Conservation (phyloP, 1,284 basidiomycete species). For the Singerocomus inundabilis region DNA sequence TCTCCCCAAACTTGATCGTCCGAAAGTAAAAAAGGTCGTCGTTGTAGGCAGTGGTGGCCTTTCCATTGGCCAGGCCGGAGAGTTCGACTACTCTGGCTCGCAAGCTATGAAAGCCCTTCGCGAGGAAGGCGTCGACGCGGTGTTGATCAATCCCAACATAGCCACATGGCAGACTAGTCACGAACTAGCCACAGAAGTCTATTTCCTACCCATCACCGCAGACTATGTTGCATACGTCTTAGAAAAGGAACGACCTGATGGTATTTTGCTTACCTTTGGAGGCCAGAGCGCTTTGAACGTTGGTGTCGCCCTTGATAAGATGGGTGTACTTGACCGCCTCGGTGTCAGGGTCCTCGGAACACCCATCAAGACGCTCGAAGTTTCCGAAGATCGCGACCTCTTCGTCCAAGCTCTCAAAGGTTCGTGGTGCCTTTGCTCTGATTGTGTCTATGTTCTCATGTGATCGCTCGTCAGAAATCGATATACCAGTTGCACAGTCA, state of each 20-base stretch:
- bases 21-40: slow-evolving; percentile 93
- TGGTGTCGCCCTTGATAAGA: slow-evolving; percentile 95
- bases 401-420: slow-evolving; percentile 97
- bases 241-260: slow-evolving; percentile 98
- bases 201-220: slow-evolving; percentile 95
- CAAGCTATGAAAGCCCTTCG: slow-evolving; percentile 98
- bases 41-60: slow-evolving; percentile 97
- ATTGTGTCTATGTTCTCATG: background rate
- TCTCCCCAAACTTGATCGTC: slow-evolving; percentile 80
- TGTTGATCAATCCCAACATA: slow-evolving; percentile 97
- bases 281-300: slow-evolving; percentile 98
- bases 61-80: slow-evolving; percentile 97
- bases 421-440: slow-evolving; percentile 33
- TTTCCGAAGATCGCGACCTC: slow-evolving; percentile 96
- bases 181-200: slow-evolving; percentile 93
- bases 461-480: slow-evolving; percentile 69
- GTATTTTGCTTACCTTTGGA: slow-evolving; percentile 96
- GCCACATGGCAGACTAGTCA: slow-evolving; percentile 98
- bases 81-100: slow-evolving; percentile 99
- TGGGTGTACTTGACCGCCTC: slow-evolving; percentile 95
- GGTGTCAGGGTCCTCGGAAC: slow-evolving; percentile 62
- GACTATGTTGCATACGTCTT: slow-evolving; percentile 99
- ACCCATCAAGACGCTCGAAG: slow-evolving; percentile 90
- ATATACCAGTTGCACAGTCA: slow-evolving; percentile 96
- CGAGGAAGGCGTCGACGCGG: slow-evolving; percentile 93